Evolutionary conservation across 495 filamentous ascomycete genomes (phyloP), one percentile per base, ranked within the genome.

Genomic region (Penicillium pulvis): DNA sequence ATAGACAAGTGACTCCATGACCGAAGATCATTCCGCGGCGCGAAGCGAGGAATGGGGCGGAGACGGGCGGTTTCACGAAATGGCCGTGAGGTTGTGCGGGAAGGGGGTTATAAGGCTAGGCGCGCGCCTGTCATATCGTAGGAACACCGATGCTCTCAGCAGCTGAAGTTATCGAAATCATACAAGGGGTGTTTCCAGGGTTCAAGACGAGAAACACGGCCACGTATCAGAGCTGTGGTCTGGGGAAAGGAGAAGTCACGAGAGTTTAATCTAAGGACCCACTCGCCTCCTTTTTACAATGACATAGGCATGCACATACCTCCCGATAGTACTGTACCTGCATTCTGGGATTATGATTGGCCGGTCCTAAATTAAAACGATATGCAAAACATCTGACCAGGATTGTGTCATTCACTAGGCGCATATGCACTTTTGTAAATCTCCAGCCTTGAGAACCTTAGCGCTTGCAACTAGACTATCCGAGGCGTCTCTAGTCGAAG

Each of bases 1-100:
- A 76, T 88, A 91, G 65, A 97, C 85, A 62, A 97, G 80, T 65
- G 90, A 87, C 83, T 97, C 94, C 94, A 98, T 98, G 75, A 58
- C 63, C 63, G 59, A 47, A 48, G 57, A 57, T 67, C 76, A 75
- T 77, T 71, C 71, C 71, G 74, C 55, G 56, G 60, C 36, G 56
- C 55, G 59, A 55, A 47, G 51, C 35, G 58, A 57, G 33, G 62
- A 63, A 58, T 60, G 57, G 52, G 44, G 54, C 43, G 64, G 62
- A 62, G 53, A 52, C 20, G 42, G 57, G 52, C 51, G 55, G 39
- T 51, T 46, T 49, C 46, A 17, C 24, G 46, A 49, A 49, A 49
- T 49, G 46, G 7, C 46, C 46, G 46, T 33, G 58, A 26, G 31
- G 43, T 55, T 36, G 47, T 42, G 53, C 46, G 24, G 46, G 30